Base-by-base conservation (phyloP, 345 rosid species). In the Punica granatum region DNA sequence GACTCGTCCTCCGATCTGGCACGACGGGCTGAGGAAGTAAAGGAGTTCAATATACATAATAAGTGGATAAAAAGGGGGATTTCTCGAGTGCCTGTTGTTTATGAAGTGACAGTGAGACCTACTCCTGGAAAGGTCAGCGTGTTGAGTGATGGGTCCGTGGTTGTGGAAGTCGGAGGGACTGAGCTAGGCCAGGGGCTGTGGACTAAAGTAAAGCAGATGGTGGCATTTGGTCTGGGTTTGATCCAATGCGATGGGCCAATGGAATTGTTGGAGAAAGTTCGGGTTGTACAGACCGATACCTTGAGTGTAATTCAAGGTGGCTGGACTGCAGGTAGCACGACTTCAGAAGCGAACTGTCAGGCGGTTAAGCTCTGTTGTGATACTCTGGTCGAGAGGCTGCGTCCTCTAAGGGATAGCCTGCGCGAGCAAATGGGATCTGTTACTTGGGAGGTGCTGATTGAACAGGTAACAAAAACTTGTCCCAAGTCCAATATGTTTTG, bases 111-210 rank as follows among this genome's bases (percentile, higher is more conserved):
- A 2, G 3, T 76, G 64, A 80, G 81, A 46, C 78, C 90, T 8
- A 87, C 90, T 60, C 90, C 99, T 0, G 95, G 97, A 26, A 89
- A 76, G 76, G 99, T 90, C 43, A 84, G 96, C 79, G 85, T 94
- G 73, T 76, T 94, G 15, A 69, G 86, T 33, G 99, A 94, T 67
- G 96, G 92, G 25, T 94, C 97, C 56, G 67, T 94, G 73, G 92
- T 72, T 42, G 95, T 86, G 72, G 97, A 93, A 80, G 92, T 93
- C 70, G 96, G 95, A 62, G 98, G 97, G 36, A 81, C 84, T 76
- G 98, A 93, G 73, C 60, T 93, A 13, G 99, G 97, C 16, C 97
- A 89, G 81, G 99, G 99, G 51, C 85, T 94, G 25, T 94, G 94
- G 92, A 91, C 97, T 2, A 94, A 94, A 78, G 99, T 82, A 37